Percentiles rank a stretch among this genome's conserved stretches.
Conservation (phyloP, 1,284 basidiomycete genomes). For the Leucoagaricus sp. region DNA sequence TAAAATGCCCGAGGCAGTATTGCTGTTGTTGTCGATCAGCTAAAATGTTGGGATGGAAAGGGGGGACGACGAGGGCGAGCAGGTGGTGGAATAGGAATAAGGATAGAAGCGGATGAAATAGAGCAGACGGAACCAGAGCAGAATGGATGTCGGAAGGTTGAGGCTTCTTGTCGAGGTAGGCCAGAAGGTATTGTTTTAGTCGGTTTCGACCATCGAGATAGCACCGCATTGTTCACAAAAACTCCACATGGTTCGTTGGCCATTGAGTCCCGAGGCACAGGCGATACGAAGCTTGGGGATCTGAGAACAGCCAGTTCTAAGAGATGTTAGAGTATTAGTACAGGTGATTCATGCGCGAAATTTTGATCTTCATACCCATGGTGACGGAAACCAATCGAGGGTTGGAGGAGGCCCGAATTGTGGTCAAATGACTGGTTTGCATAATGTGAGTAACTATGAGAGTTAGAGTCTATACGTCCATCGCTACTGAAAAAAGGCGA, state of each 20-base stretch:
- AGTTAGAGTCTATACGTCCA: constrained; percentile 48
- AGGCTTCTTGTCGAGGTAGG: constrained; percentile 10
- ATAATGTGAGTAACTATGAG: constrained; percentile 48
- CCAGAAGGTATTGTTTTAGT: constrained; percentile 37
- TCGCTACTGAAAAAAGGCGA: constrained; percentile 48
- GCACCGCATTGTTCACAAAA: constrained; percentile 85
- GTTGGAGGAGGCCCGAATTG: constrained; percentile 66
- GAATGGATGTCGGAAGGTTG: not conserved
- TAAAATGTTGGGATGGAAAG: not conserved
- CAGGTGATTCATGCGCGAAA: not conserved
- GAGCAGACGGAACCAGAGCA: constrained; percentile 2
- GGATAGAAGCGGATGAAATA: constrained; percentile 10
- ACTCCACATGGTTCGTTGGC: constrained; percentile 79
- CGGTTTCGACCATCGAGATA: constrained; percentile 81
- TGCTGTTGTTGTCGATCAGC: not conserved
- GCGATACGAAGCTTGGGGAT: constrained; percentile 76
- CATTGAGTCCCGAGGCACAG: constrained; percentile 59
- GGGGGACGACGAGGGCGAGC: not conserved
- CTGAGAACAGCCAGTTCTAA: constrained; percentile 71
- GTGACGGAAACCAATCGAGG: constrained; percentile 60
- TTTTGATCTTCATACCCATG: constrained; percentile 60
- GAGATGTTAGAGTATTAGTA: too few relatives aligned
- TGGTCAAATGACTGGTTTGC: constrained; percentile 32
- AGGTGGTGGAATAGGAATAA: constrained; percentile 15
- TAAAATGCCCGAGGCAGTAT: not conserved